phyloP scores from a whole-genome alignment of 1,139 yeast genomes.

The Pichiaceae sp. region DNA sequence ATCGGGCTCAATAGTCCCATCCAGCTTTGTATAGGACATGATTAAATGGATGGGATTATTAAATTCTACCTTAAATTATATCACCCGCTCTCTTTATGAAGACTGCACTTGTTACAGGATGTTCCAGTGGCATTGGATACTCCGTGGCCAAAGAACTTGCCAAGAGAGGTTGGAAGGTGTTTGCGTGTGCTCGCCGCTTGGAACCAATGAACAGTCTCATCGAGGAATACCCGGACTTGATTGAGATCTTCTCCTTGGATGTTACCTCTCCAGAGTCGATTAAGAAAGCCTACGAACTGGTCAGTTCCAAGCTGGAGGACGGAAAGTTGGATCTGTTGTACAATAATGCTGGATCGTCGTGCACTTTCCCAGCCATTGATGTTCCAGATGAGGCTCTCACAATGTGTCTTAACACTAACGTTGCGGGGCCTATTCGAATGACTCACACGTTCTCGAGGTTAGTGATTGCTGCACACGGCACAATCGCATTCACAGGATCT shows the following conservation, averaged over 20 bases:
- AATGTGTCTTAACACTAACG: constrained; percentile 59
- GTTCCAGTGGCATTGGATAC: constrained; percentile 76
- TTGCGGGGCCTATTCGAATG: constrained; percentile 58
- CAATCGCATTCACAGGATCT: constrained; percentile 70
- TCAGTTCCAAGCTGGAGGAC: constrained; percentile 31
- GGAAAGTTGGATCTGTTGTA: constrained; percentile 42
- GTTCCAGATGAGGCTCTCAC: constrained; percentile 48
- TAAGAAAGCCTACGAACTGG: constrained; percentile 31
- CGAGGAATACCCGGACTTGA: constrained; percentile 9
- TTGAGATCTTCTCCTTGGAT: constrained; percentile 29
- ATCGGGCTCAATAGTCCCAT: too few species aligned
- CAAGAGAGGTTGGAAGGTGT: constrained; percentile 53
- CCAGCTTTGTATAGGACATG: not conserved
- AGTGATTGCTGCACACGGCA: constrained; percentile 60
- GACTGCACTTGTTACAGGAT: constrained; percentile 63
- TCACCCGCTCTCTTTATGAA: constrained; percentile 4
- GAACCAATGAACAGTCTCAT: constrained; percentile 43
- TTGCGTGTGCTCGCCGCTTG: constrained; percentile 65
- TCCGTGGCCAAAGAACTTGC: constrained; percentile 61
- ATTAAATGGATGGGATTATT: constrained; percentile 24
- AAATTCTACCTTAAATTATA: constrained; percentile 21
- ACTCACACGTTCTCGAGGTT: constrained; percentile 51
- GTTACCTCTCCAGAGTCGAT: constrained; percentile 49
- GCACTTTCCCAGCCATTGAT: constrained; percentile 66
- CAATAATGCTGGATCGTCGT: constrained; percentile 66